phyloP scores from a whole-genome alignment of 257 asterid genomes.

The Capsicum rhomboideum region DNA sequence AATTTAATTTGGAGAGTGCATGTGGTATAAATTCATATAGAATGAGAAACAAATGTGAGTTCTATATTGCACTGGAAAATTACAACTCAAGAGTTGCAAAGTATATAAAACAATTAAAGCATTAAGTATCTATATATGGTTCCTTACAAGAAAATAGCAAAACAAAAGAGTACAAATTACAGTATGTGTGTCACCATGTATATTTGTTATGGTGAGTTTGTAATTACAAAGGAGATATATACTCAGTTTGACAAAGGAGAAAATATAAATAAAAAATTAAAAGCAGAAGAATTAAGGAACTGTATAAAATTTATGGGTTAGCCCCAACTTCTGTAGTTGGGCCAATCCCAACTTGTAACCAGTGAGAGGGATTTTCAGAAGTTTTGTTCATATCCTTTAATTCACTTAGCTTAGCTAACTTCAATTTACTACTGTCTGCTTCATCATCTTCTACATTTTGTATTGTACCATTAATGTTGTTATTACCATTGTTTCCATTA shows the following conservation, averaged over 20 bases:
- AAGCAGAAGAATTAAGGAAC: background rate
- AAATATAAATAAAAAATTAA: no score
- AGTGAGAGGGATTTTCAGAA: conserved; percentile 44
- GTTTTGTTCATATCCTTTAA: conserved; percentile 31
- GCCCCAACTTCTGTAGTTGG: conserved; percentile 36
- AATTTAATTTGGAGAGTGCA: background rate
- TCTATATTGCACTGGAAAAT: background rate
- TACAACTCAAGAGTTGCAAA: background rate
- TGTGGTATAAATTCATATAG: background rate
- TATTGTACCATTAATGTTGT: background rate
- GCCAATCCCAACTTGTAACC: conserved; percentile 90
- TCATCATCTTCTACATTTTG: conserved; percentile 41
- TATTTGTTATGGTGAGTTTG: background rate
- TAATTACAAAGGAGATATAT: background rate
- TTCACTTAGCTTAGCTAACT: conserved; percentile 56
- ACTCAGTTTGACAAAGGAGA: no score
- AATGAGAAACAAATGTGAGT: background rate
- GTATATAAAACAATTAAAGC: background rate
- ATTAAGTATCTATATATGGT: background rate
- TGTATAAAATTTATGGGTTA: conserved; percentile 9
- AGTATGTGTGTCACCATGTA: background rate
- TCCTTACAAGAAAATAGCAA: background rate
- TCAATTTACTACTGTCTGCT: conserved; percentile 69
- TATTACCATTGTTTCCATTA: background rate
- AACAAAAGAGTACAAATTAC: background rate